phyloP scores from a whole-genome alignment of 2,329 filamentous ascomycete genomes.

The Pseudocercospora pini-densiflorae region DNA sequence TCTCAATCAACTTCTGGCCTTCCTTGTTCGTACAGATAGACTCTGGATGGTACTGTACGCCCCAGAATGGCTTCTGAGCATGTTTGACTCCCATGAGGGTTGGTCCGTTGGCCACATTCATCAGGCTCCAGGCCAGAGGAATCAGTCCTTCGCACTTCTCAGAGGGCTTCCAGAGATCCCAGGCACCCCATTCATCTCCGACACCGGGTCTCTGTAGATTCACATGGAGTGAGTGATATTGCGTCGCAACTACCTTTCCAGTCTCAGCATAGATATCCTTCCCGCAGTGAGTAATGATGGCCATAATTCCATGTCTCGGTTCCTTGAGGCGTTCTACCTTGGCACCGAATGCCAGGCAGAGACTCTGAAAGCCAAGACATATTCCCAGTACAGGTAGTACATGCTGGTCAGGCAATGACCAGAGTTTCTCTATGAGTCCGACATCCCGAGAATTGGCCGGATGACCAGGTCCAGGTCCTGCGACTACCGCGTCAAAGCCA shows the following conservation, averaged over 20 bases:
- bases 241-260: slow-evolving; percentile 67
- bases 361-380: slow-evolving; percentile 85
- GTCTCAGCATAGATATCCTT: slow-evolving; percentile 70
- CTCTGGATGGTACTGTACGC: slow-evolving; percentile 89
- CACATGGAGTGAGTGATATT: slow-evolving; percentile 72
- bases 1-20: slow-evolving; percentile 67
- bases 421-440: slow-evolving; percentile 78
- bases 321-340: slow-evolving; percentile 68
- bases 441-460: slow-evolving; percentile 75
- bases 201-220: slow-evolving; percentile 42
- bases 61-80: slow-evolving; percentile 74
- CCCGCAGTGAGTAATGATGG: slow-evolving; percentile 64
- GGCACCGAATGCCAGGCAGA: slow-evolving; percentile 71
- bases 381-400: slow-evolving; percentile 82
- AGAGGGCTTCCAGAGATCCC: slow-evolving; percentile 45
- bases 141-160: slow-evolving; percentile 43
- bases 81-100: slow-evolving; percentile 81
- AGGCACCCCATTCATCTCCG: slow-evolving; percentile 40
- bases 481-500: slow-evolving; percentile 81
- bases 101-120: slow-evolving; percentile 53
- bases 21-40: slow-evolving; percentile 78
- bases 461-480: slow-evolving; percentile 87
- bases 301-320: slow-evolving; percentile 82
- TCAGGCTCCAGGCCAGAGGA: slow-evolving; percentile 56
- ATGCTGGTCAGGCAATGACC: slow-evolving; percentile 64